A percentile compares a stretch with the other conserved stretches of the same genome.
Conservation (phyloP, 2,329 filamentous ascomycete genomes). For the Leptographium radiaticola region DNA sequence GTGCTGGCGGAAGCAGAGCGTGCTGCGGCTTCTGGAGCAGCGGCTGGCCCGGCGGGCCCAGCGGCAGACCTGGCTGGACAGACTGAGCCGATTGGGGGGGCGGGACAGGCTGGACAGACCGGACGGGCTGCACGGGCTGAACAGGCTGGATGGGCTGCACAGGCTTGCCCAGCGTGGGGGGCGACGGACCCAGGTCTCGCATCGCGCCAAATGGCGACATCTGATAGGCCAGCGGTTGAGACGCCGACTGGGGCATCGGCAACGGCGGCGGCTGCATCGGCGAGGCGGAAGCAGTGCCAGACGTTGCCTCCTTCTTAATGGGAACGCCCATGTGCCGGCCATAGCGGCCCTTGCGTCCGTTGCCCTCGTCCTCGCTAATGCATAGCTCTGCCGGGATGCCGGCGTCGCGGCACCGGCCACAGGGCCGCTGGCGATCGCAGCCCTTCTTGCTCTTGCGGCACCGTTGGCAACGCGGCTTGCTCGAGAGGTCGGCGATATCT, state of each 20-base stretch:
- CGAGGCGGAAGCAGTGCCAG: constrained; percentile 13
- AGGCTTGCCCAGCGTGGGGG: background rate
- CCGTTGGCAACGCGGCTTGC: constrained; percentile 91
- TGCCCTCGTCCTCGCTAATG: constrained; percentile 94
- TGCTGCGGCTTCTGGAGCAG: constrained; percentile 4
- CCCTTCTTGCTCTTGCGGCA: constrained; percentile 99
- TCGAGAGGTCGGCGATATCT: constrained; percentile 82
- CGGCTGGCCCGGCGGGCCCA: background rate
- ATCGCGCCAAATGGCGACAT: constrained; percentile 14
- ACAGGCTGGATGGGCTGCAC: background rate
- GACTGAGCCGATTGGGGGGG: background rate
- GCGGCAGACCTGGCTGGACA: background rate
- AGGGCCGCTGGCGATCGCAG: constrained; percentile 91
- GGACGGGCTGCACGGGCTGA: background rate
- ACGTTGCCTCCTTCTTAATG: constrained; percentile 40
- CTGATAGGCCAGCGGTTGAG: background rate
- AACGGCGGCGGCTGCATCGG: constrained; percentile 11
- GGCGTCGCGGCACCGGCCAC: constrained; percentile 88
- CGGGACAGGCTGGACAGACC: background rate
- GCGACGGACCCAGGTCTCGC: constrained; percentile 16
- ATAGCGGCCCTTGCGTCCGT: constrained; percentile 91
- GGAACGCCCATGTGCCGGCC: constrained; percentile 58
- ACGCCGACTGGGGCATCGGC: constrained; percentile 7
- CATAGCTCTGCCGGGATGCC: constrained; percentile 88
- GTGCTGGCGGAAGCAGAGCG: constrained; percentile 29